These are phyloP conservation scores for Conticribra guillardii DNA, from an alignment of 108 stramenopile genomes.

Conservation along the genomic window DNA sequence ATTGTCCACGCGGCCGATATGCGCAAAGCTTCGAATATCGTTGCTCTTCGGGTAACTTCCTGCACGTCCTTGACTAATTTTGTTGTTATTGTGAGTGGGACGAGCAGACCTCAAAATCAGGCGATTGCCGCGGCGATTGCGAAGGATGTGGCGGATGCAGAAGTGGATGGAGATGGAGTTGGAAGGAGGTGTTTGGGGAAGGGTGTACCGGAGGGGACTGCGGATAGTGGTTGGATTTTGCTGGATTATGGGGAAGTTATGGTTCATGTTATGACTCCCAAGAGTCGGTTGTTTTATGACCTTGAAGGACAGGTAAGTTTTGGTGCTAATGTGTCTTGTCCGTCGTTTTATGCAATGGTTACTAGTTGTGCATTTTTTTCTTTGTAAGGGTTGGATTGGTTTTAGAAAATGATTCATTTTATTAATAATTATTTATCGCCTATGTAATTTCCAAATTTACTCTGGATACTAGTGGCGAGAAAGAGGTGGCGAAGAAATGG, in stretches of 20 bases:
- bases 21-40: constrained; percentile 88
- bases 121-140: constrained; percentile 88
- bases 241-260: constrained; percentile 92
- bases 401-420: not conserved
- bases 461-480: constrained; percentile 59
- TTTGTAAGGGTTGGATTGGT: not conserved
- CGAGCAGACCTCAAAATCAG: constrained; percentile 92
- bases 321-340: not conserved
- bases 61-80: constrained; percentile 81
- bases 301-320: constrained; percentile 66
- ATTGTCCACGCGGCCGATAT: constrained; percentile 85
- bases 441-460: not conserved
- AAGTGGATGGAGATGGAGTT: constrained; percentile 6
- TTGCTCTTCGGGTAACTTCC: constrained; percentile 74
- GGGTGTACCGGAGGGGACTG: constrained; percentile 86
- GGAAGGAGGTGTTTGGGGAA: constrained; percentile 55
- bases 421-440: not conserved
- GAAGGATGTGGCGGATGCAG: constrained; percentile 71
- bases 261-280: constrained; percentile 94
- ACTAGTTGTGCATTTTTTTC: not conserved
- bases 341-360: too few species aligned
- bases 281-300: constrained; percentile 89
- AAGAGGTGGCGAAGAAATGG: constrained; percentile 38
- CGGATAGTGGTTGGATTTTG: constrained; percentile 93
- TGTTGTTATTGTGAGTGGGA: constrained; percentile 81